Evolutionary conservation across 768 basidiomycete species (phyloP).

Genomic region (Kwoniella shandongensis): DNA sequence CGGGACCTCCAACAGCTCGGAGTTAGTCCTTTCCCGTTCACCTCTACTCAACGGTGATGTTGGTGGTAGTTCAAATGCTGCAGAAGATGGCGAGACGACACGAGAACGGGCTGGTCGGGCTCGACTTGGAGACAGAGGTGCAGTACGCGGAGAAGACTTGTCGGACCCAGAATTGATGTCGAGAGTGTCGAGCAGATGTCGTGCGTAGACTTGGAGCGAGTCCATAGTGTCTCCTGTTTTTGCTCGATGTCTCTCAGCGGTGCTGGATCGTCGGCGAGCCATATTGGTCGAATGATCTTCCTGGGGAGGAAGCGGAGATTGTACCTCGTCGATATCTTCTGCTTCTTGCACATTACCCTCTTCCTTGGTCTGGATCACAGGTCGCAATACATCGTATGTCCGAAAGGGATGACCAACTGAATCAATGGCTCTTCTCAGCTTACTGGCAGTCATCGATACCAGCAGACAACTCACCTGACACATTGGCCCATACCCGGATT

Average conservation of each 20-base stretch:
- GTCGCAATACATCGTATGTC: slow-evolving; percentile 83
- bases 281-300: not conserved
- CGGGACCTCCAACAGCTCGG: not conserved
- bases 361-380: slow-evolving; percentile 59
- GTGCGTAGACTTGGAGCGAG: slow-evolving; percentile 49
- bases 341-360: slow-evolving; percentile 47
- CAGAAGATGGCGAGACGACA: slow-evolving; percentile 14
- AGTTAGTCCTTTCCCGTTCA: not conserved
- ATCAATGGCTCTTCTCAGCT: not conserved
- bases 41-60: not conserved
- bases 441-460: not conserved
- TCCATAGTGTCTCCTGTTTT: slow-evolving; percentile 17
- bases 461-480: slow-evolving; percentile 62
- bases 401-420: slow-evolving; percentile 60
- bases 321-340: not conserved
- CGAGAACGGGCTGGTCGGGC: slow-evolving; percentile 7
- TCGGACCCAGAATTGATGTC: slow-evolving; percentile 15
- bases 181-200: slow-evolving; percentile 38
- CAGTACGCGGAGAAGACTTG: not conserved
- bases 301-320: not conserved
- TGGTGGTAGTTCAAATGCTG: slow-evolving; percentile 11
- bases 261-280: slow-evolving; percentile 8
- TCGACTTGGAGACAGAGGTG: slow-evolving; percentile 7
- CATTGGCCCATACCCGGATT: slow-evolving; percentile 83
- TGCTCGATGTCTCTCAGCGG: slow-evolving; percentile 8